phyloP scores from a whole-genome alignment of 176 grass and related monocot species.

The Oryza punctata region DNA sequence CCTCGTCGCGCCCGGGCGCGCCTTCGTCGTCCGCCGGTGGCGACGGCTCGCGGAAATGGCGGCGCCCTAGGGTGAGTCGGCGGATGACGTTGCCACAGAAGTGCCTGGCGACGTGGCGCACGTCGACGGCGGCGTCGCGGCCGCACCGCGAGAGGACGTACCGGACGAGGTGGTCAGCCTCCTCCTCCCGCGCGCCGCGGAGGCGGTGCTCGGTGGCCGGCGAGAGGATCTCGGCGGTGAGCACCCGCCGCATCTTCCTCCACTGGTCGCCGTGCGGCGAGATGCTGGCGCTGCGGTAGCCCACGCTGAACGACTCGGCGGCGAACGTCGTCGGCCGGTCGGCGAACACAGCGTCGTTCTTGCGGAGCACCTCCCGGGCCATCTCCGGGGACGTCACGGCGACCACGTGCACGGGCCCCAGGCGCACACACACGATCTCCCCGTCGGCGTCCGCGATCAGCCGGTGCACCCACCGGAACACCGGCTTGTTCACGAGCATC shows the following conservation, averaged over 20 bases:
- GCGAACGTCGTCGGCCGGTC: constrained; percentile 53
- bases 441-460: constrained; percentile 11
- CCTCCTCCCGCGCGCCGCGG: background rate
- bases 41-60: constrained; percentile 17
- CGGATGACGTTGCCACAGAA: constrained; percentile 52
- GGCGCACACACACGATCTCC: constrained; percentile 53
- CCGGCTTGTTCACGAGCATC: constrained; percentile 49
- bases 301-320: constrained; percentile 30
- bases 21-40: background rate
- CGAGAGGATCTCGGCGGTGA: constrained; percentile 39
- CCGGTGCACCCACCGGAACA: constrained; percentile 53
- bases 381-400: constrained; percentile 46
- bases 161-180: constrained; percentile 56
- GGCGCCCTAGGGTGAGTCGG: constrained; percentile 39
- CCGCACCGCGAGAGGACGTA: constrained; percentile 2
- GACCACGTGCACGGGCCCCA: constrained; percentile 47
- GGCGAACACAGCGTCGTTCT: constrained; percentile 57
- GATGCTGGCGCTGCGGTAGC: constrained; percentile 43
- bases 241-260: constrained; percentile 66
- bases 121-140: background rate
- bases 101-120: constrained; percentile 37
- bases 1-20: constrained; percentile 38
- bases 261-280: constrained; percentile 59
- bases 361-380: constrained; percentile 54
- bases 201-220: constrained; percentile 35